Conservation (phyloP, 441 rosid species). For the Adansonia rubrostipa region DNA sequence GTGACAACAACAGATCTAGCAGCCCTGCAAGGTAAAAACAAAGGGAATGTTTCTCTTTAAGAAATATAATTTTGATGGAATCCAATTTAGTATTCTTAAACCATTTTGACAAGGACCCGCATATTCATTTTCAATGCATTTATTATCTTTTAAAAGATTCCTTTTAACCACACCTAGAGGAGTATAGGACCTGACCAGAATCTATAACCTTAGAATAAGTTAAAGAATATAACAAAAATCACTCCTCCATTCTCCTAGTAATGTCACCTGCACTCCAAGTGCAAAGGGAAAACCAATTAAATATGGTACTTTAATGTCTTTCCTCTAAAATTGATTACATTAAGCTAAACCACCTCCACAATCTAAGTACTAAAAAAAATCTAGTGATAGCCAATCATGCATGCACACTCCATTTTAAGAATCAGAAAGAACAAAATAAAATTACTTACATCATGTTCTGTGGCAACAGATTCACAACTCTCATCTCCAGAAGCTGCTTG, state of each 20-base stretch:
- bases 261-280: not conserved
- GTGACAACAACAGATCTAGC: not conserved
- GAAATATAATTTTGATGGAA: not conserved
- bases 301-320: not conserved
- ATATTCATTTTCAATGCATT: not conserved
- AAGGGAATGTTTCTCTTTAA: not conserved
- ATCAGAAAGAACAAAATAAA: conserved; percentile 21
- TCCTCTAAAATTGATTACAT: conserved; percentile 14
- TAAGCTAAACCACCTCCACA: not conserved
- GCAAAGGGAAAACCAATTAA: conserved; percentile 4
- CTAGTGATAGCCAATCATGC: conserved; percentile 22
- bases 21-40: conserved; percentile 11
- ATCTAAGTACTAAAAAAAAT: not conserved
- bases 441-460: conserved; percentile 93
- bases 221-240: not conserved
- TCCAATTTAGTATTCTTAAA: conserved; percentile 11
- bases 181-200: not conserved
- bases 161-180: not conserved
- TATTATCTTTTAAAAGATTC: not conserved
- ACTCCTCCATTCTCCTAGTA: not conserved
- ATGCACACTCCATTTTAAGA: not conserved
- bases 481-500: conserved; percentile 64
- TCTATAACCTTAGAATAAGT: not conserved
- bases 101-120: not conserved
- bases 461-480: conserved; percentile 73